Evolutionary conservation across 2,329 filamentous ascomycete genomes (phyloP).

Genomic region (Xylariaceae sp.): DNA sequence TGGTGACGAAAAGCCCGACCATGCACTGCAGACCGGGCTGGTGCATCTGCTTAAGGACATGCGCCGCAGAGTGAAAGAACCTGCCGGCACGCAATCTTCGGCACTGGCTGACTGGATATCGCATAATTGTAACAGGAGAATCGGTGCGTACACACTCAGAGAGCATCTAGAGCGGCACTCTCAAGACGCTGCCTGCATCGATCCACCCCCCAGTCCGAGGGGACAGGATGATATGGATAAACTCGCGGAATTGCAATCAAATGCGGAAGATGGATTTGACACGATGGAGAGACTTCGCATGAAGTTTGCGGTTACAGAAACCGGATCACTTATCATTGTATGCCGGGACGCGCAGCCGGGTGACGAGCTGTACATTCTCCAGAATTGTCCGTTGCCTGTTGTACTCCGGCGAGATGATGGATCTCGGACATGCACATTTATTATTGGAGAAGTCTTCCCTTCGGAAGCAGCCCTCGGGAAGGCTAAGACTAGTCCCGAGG

Average conservation of each 20-base stretch:
- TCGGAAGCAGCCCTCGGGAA: neutral
- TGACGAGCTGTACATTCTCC: slow-evolving; percentile 3
- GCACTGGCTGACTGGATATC: neutral
- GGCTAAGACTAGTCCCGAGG: neutral
- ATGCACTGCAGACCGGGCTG: neutral
- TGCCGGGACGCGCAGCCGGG: slow-evolving; percentile 1
- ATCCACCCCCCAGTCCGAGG: neutral
- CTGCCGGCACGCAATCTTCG: neutral
- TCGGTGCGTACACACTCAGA: slow-evolving; percentile 1
- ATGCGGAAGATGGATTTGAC: slow-evolving; percentile 6
- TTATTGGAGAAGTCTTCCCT: slow-evolving; percentile 3
- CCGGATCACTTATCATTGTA: slow-evolving; percentile 1
- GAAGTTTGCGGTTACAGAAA: slow-evolving; percentile 3
- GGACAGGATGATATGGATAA: neutral
- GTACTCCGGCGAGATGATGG: neutral
- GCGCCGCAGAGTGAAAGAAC: neutral
- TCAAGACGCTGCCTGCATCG: neutral
- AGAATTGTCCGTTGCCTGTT: slow-evolving; percentile 12
- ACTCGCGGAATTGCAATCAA: slow-evolving; percentile 1
- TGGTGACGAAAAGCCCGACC: neutral
- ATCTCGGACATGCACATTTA: neutral
- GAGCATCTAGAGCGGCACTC: neutral
- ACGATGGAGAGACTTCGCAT: slow-evolving; percentile 9
- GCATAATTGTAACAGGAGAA: neutral
- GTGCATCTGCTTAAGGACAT: neutral